These are phyloP conservation scores for Sporobolomyces pararoseus DNA, from an alignment of 768 basidiomycete genomes.

Conservation along the genomic window DNA sequence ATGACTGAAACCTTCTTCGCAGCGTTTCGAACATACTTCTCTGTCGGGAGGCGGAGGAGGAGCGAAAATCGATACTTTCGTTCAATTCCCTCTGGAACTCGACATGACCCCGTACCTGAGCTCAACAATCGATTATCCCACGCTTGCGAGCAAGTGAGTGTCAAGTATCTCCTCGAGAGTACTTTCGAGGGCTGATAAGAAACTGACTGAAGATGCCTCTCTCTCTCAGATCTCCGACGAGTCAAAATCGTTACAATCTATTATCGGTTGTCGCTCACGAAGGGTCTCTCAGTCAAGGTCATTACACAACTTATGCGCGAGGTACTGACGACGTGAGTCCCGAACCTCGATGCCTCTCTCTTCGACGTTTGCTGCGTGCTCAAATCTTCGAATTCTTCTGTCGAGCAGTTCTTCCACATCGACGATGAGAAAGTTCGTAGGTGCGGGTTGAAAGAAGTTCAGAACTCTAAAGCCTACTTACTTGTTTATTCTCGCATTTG, in stretches of 20 bases:
- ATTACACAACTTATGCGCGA: slow-evolving; percentile 83
- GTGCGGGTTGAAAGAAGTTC: slow-evolving; percentile 21
- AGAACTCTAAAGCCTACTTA: slow-evolving; percentile 36
- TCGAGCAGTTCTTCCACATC: slow-evolving; percentile 79
- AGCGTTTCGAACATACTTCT: slow-evolving; percentile 86
- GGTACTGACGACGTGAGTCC: slow-evolving; percentile 73
- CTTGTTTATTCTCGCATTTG: slow-evolving; percentile 34
- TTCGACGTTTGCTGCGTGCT: neutral
- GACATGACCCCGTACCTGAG: slow-evolving; percentile 75
- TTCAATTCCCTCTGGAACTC: slow-evolving; percentile 74
- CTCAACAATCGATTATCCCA: slow-evolving; percentile 48
- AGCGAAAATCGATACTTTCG: slow-evolving; percentile 75
- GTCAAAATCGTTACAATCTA: slow-evolving; percentile 64
- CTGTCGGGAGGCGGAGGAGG: slow-evolving; percentile 59
- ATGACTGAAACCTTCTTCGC: no score
- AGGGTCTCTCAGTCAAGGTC: slow-evolving; percentile 80
- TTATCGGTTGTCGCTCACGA: slow-evolving; percentile 93
- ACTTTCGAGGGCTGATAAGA: neutral
- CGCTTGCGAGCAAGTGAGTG: slow-evolving; percentile 11
- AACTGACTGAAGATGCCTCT: neutral
- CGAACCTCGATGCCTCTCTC: no score
- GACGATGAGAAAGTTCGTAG: slow-evolving; percentile 74
- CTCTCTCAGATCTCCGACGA: neutral
- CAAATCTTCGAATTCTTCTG: neutral
- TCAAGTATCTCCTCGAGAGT: neutral